Percentiles rank a stretch among this genome's conserved stretches.
Conservation (phyloP, 306 rosid species). For the Argentina anserina region DNA sequence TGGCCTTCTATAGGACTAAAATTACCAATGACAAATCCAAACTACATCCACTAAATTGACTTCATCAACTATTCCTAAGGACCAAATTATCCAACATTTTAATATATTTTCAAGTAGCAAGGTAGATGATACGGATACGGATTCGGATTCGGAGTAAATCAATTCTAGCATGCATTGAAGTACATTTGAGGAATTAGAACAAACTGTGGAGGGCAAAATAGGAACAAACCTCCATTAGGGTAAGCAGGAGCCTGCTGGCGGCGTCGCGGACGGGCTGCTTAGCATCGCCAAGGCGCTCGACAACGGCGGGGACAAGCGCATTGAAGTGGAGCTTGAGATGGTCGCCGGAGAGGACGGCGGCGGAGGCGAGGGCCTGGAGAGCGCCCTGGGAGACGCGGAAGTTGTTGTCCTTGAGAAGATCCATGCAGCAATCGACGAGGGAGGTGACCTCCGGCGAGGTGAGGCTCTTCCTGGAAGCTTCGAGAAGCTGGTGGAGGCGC, state of each 20-base stretch:
- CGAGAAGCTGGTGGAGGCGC: constrained; percentile 82
- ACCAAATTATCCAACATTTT: not conserved
- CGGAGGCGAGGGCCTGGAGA: constrained; percentile 92
- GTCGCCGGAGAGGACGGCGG: constrained; percentile 93
- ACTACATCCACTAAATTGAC: not conserved
- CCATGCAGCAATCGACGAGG: constrained; percentile 83
- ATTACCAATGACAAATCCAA: too few species aligned
- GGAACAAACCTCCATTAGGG: constrained; percentile 84
- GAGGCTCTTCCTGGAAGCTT: constrained; percentile 81
- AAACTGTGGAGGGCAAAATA: not conserved
- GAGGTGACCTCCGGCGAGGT: constrained; percentile 70
- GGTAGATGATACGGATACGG: not conserved
- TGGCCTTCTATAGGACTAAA: not conserved
- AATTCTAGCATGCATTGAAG: not conserved
- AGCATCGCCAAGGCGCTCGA: constrained; percentile 92
- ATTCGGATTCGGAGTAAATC: not conserved
- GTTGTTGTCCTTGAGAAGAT: constrained; percentile 95
- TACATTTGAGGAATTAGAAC: not conserved
- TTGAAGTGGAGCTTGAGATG: constrained; percentile 92
- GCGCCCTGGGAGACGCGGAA: constrained; percentile 95
- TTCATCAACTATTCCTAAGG: not conserved
- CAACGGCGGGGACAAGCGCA: constrained; percentile 93
- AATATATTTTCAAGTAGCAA: not conserved
- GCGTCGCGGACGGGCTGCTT: constrained; percentile 98
- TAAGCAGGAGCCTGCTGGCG: constrained; percentile 82